Conservation (phyloP, 345 rosid genomes). For the Eucalyptus melliodora region DNA sequence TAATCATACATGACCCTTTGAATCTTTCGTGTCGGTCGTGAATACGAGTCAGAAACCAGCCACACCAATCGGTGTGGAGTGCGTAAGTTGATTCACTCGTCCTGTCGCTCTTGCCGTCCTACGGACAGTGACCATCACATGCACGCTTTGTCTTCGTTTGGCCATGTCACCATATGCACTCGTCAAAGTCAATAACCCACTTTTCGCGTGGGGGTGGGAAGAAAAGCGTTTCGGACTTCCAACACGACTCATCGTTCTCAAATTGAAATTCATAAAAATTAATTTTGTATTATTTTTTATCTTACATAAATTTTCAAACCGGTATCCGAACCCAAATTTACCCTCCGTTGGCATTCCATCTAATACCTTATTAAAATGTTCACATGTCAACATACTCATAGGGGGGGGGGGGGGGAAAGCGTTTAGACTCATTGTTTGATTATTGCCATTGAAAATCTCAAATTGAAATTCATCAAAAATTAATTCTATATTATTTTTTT, state of each 20-base stretch:
- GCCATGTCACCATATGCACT: neutral
- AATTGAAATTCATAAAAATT: neutral
- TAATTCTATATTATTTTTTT: neutral
- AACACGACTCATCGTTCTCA: neutral
- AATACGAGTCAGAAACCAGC: neutral
- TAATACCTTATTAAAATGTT: too few species aligned
- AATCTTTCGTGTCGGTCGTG: neutral
- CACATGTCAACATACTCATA: too few species aligned
- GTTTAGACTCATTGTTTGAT: neutral
- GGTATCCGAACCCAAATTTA: too few species aligned
- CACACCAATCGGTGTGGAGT: neutral
- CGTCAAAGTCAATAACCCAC: neutral
- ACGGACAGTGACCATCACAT: neutral
- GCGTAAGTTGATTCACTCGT: neutral
- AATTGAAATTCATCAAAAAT: neutral
- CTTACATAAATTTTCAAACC: too few species aligned
- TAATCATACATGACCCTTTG: neutral
- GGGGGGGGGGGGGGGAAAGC: fast-evolving
- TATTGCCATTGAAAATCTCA: too few species aligned
- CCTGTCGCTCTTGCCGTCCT: neutral
- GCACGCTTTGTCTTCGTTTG: neutral
- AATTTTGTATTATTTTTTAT: too few species aligned
- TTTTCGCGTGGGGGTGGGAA: neutral
- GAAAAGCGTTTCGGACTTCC: neutral
- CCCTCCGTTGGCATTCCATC: too few species aligned